Evolutionary conservation across 2,329 filamentous ascomycete genomes (phyloP).

Genomic region (Volutella citrinella): DNA sequence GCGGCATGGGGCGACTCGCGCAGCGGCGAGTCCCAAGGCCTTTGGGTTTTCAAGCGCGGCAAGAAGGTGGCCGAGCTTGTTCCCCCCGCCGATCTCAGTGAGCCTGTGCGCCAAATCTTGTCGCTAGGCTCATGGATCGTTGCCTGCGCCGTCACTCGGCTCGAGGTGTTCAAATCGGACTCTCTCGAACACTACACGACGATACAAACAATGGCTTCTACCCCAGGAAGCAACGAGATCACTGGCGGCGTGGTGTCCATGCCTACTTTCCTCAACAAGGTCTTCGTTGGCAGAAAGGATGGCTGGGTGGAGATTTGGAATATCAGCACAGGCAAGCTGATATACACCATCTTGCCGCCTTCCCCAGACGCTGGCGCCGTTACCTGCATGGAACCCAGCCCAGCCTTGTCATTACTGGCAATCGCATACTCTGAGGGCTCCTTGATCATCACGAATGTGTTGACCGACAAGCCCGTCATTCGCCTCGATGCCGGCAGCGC

Average conservation of each 20-base stretch:
- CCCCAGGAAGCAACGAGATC: slow-evolving; percentile 62
- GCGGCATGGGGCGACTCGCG: slow-evolving; percentile 78
- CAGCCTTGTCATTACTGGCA: slow-evolving; percentile 80
- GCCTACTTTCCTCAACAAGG: slow-evolving; percentile 95
- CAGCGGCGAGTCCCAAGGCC: slow-evolving; percentile 55
- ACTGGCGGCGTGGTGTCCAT: slow-evolving; percentile 80
- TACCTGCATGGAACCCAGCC: slow-evolving; percentile 81
- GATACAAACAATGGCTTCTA: slow-evolving; percentile 57
- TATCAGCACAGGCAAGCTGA: slow-evolving; percentile 82
- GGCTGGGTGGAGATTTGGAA: slow-evolving; percentile 98
- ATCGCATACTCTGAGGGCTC: slow-evolving; percentile 82
- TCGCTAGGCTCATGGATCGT: slow-evolving; percentile 92
- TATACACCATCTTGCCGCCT: slow-evolving; percentile 84
- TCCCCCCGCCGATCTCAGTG: slow-evolving; percentile 59
- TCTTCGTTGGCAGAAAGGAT: slow-evolving; percentile 83
- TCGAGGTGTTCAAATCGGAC: slow-evolving; percentile 86
- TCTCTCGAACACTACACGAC: slow-evolving; percentile 90
- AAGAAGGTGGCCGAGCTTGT: slow-evolving; percentile 77
- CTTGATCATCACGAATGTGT: slow-evolving; percentile 77
- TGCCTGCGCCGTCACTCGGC: slow-evolving; percentile 68
- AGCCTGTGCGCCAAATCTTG: slow-evolving; percentile 74
- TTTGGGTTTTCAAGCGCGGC: slow-evolving; percentile 92
- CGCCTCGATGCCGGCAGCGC: slow-evolving; percentile 64
- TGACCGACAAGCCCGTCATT: slow-evolving; percentile 71
- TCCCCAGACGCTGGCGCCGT: slow-evolving; percentile 71